Evolutionary conservation across 768 basidiomycete genomes (phyloP), one percentile per base, ranked within the genome.

Genomic region (Pleurotus eryngii): DNA sequence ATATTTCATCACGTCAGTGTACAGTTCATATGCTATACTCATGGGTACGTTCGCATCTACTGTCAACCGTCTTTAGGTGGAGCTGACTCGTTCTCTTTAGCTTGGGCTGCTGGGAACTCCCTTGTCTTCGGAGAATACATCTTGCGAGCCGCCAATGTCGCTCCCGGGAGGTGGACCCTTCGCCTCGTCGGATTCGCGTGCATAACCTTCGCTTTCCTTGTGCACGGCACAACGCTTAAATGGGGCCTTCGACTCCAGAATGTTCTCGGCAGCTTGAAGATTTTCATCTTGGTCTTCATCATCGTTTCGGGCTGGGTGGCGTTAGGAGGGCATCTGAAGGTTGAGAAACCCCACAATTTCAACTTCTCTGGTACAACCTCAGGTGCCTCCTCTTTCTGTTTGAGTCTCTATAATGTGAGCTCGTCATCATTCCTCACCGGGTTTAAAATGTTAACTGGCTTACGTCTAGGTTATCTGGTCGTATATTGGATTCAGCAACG

Each of bases 241-340:
- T 78, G 76, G 70, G 86, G 86, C 5, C 63, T 88, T 1, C 78
- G 78, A n/a, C 67, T 87, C 4, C 85, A 86, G 63, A 86, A 88
- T 62, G 58, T 71, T n/a, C 78, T 89, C 4, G 86, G 86, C 5
- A 63, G 77, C 14, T 75, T 84, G 71, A 86, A 87, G 65, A 64
- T 87, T 6, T 27, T 74, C 12, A 71, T 81, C 2, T 67, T 87
- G 22, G 20, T 79, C 2, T 67, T 81, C 14, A 72, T 85, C 30
- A 74, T 81, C 5, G 64, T 75, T 30, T 78, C 79, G 8, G 84
- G 84, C 0, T 68, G 83, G 22, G 69, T 81, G 15, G 73, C 75
- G 4, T 65, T 85, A 8, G 65, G 69, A 3, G 73, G 74, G 1
- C 62, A 69, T 53, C 65, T 68, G 57, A 67, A 68, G 55, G 65